phyloP scores from a whole-genome alignment of 1,139 yeast genomes.

The Magnusiomyces sp. region DNA sequence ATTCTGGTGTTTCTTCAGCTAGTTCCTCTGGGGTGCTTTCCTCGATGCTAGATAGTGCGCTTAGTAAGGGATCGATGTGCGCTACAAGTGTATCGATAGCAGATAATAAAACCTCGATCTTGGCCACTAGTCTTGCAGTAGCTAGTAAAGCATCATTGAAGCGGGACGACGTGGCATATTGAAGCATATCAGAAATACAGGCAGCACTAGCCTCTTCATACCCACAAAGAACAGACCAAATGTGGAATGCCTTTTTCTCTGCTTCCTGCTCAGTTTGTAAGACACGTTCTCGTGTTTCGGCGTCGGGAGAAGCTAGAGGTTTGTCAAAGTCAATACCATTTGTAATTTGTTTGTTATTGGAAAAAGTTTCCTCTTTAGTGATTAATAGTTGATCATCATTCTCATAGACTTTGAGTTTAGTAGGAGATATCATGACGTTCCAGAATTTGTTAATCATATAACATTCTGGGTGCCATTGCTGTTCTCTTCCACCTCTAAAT shows the following conservation, averaged over 20 bases:
- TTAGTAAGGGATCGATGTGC: constrained; percentile 21
- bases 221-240: constrained; percentile 83
- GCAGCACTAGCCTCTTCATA: constrained; percentile 92
- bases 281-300: constrained; percentile 49
- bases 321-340: background rate
- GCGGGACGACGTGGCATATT: constrained; percentile 70
- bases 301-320: constrained; percentile 18
- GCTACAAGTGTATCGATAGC: constrained; percentile 52
- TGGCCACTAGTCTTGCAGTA: constrained; percentile 65
- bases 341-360: background rate
- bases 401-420: constrained; percentile 3
- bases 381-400: background rate
- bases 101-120: constrained; percentile 65
- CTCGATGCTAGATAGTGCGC: constrained; percentile 9
- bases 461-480: constrained; percentile 99
- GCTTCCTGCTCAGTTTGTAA: constrained; percentile 51
- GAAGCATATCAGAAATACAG: constrained; percentile 86
- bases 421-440: constrained; percentile 49
- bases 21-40: constrained; percentile 12
- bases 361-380: background rate
- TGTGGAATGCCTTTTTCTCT: constrained; percentile 61
- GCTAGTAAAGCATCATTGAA: constrained; percentile 62
- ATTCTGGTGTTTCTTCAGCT: constrained; percentile 14
- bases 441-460: constrained; percentile 96
- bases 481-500: constrained; percentile 84